Base-by-base conservation (phyloP, 805 yeast species). In the Priceomyces medius region DNA sequence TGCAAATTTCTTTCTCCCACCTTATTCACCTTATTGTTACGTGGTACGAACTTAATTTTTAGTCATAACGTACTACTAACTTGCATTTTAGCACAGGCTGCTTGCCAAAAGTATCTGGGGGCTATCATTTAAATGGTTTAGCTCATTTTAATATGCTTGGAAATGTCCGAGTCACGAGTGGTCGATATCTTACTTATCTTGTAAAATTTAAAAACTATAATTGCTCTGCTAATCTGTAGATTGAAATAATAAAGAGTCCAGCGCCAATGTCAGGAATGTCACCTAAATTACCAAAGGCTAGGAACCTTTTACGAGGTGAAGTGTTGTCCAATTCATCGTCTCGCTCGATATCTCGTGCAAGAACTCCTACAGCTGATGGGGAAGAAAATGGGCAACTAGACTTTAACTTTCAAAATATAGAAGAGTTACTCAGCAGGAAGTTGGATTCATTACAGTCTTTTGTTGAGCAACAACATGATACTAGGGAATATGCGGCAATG, bases 341-440 rank as follows among this genome's bases (percentile, higher is more conserved):
- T 6, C 41, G 71, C 14, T 58, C 66, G 1, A 53, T 42, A 1
- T 64, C 71, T 3, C 49, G 68, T 12, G 60, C 61, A 12, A 49
- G 70, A 38, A 66, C 73, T 7, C 73, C 73, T 6, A 24, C 45
- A 13, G 58, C 61, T 3, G 66, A 61, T 41, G 53, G 57, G 20
- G 72, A 66, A 48, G 68, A 63, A 37, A 67, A 64, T 43, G 70
- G 68, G 4, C 44, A 56, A 7, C 47, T 64, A 31, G 71, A 66
- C 41, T 59, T 60, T 27, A 65, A 64, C 40, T 64, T 65, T 37
- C 58, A 48, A 37, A 58, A 57, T 27, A 49, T 67, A 18, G 71
- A 67, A 43, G 71, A 66, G 42, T 46, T 67, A 34, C 56, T 67
- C 24, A 50, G 59, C 18, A 50, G 49, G 8, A 62, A 60, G 43